Evolutionary conservation across 2,329 filamentous ascomycete species (phyloP).

Genomic region (Epichloe sylvatica): DNA sequence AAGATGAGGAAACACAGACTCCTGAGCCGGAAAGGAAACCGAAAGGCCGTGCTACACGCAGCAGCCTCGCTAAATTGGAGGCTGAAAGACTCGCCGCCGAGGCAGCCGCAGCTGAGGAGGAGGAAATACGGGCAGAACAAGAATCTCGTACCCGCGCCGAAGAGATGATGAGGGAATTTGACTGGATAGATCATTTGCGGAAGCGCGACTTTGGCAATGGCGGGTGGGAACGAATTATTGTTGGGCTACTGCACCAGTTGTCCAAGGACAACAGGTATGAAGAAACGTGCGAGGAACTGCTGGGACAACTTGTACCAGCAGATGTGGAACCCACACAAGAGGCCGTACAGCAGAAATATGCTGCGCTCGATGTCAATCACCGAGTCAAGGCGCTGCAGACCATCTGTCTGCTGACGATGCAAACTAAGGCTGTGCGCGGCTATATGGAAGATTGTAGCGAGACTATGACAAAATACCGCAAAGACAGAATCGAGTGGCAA

Average conservation of each 20-base stretch:
- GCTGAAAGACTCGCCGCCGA: constrained; percentile 53
- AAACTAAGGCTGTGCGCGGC: constrained; percentile 71
- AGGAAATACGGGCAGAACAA: constrained; percentile 31
- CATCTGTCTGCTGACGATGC: constrained; percentile 70
- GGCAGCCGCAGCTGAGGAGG: constrained; percentile 38
- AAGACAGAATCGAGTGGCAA: constrained; percentile 90
- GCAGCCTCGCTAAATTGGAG: constrained; percentile 71
- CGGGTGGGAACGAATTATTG: constrained; percentile 82
- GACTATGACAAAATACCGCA: constrained; percentile 87
- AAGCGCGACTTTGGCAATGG: constrained; percentile 77
- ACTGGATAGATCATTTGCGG: constrained; percentile 75
- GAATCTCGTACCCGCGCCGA: constrained; percentile 52
- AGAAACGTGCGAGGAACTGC: constrained; percentile 60
- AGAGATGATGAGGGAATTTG: constrained; percentile 58
- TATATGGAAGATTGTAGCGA: constrained; percentile 89
- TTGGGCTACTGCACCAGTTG: constrained; percentile 73
- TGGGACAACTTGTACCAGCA: constrained; percentile 68
- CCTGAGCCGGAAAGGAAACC: constrained; percentile 60
- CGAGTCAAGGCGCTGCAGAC: constrained; percentile 72
- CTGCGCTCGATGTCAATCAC: constrained; percentile 65
- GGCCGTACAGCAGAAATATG: constrained; percentile 60
- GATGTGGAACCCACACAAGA: constrained; percentile 62
- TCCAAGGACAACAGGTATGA: constrained; percentile 61
- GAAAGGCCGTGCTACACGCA: constrained; percentile 60
- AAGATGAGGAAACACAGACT: constrained; percentile 38